A percentile compares a stretch with the other conserved stretches of the same genome.
These are phyloP conservation scores for Diaporthe nobilis DNA, from an alignment of 2,329 filamentous ascomycete species.

Conservation along the genomic window DNA sequence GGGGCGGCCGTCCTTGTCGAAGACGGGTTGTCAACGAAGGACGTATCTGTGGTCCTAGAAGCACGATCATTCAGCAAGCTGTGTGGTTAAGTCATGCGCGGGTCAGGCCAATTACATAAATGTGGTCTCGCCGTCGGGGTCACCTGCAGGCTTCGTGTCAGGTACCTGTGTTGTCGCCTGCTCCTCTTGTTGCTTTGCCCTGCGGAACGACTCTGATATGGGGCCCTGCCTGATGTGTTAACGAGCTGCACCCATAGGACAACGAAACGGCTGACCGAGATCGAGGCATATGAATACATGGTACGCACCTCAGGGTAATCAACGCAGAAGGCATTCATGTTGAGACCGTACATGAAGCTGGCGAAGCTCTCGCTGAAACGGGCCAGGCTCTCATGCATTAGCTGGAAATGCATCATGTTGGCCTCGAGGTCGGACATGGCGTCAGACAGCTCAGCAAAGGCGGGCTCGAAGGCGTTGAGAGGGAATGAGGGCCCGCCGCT, in stretches of 20 bases:
- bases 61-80: slow-evolving; percentile 44
- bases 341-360: slow-evolving; percentile 93
- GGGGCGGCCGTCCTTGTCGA: slow-evolving; percentile 65
- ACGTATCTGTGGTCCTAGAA: slow-evolving; percentile 87
- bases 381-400: slow-evolving; percentile 95
- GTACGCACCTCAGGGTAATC: slow-evolving; percentile 89
- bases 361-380: slow-evolving; percentile 97
- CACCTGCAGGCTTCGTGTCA: slow-evolving; percentile 51
- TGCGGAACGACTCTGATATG: slow-evolving; percentile 84
- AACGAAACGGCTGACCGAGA: neutral
- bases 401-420: slow-evolving; percentile 96
- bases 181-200: slow-evolving; percentile 72
- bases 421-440: slow-evolving; percentile 96
- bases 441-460: slow-evolving; percentile 93
- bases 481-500: slow-evolving; percentile 73
- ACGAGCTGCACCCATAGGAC: neutral
- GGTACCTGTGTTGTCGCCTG: slow-evolving; percentile 49
- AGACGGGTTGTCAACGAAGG: slow-evolving; percentile 88
- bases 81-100: neutral
- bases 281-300: neutral
- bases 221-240: slow-evolving; percentile 72
- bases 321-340: slow-evolving; percentile 99
- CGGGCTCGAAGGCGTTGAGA: slow-evolving; percentile 86
- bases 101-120: slow-evolving; percentile 77
- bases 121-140: slow-evolving; percentile 78